Evolutionary conservation across 176 grass and related monocot species (phyloP).

Genomic region (Otatea glauca): DNA sequence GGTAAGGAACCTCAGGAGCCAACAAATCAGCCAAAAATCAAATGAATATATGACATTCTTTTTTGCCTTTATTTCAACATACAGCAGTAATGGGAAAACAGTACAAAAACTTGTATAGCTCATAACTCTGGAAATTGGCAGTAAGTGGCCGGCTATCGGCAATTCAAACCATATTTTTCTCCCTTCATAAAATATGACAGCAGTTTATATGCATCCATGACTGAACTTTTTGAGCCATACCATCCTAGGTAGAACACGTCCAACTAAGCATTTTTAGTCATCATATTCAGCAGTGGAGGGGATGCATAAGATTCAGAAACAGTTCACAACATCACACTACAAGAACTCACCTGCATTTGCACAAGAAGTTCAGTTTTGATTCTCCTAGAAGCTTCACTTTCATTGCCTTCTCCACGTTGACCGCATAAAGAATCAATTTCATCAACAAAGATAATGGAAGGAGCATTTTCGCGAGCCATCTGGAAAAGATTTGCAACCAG

Average conservation of each 20-base stretch:
- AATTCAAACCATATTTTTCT: background rate
- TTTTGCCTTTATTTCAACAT: background rate
- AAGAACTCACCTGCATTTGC: conserved; percentile 83
- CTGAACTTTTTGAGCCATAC: background rate
- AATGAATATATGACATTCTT: background rate
- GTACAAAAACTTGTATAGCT: background rate
- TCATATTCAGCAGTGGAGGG: background rate
- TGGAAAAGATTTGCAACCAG: conserved; percentile 93
- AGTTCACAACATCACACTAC: conserved; percentile 23
- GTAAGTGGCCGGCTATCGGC: background rate
- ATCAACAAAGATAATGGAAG: conserved; percentile 96
- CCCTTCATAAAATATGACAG: background rate
- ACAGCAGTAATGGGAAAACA: background rate
- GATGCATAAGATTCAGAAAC: conserved; percentile 13
- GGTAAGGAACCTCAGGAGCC: background rate
- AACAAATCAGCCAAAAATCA: background rate
- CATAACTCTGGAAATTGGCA: background rate
- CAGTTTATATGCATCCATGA: conserved; percentile 4
- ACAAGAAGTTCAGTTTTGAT: conserved; percentile 99
- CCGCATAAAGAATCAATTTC: conserved; percentile 99
- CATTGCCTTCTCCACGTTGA: conserved; percentile 95
- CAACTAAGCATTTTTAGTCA: background rate
- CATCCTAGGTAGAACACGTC: conserved; percentile 9
- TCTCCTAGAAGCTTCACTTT: conserved; percentile 96
- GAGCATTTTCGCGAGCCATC: conserved; percentile 97